Evolutionary conservation across 371 early-diverging fungal species (phyloP), one percentile per base, ranked within the genome.

Genomic region (Mortierella sp.): DNA sequence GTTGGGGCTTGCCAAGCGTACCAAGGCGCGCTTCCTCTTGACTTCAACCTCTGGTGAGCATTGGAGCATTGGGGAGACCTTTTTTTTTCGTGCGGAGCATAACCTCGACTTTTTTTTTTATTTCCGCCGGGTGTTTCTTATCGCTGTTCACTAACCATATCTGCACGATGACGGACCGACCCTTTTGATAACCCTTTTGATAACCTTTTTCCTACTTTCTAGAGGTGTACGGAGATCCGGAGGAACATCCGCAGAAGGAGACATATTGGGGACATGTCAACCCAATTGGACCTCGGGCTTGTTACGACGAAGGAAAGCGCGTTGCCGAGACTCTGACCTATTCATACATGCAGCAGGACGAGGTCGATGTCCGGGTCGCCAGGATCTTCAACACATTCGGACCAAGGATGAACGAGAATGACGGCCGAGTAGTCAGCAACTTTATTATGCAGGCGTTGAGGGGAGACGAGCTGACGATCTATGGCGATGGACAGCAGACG

Each of bases 141-240:
- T 68, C 64, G 16, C 39, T 55, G 34, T 64, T 44, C 16, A 19
- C 47, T 48, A 16, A 64, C 73, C 22, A 14, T 48, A 48, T 43
- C 66, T 41, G 61, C 53, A 29, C 48, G 24, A 66, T 73, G 29
- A 48, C n/a, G 34, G 44, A 26, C 22, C 45, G 22, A 66, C 66
- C 45, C 45, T 66, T 66, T 66, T 66, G 39, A 40, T 64, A 40
- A 41, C 68, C n/a, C 39, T 68, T 52, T n/a, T n/a, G n/a, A n/a
- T n/a, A n/a, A n/a, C n/a, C n/a, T n/a, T 22, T 50, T 68, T 1
- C 16, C n/a, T 65, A 24, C n/a, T 45, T 52, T 34, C 26, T 79
- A 95, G 97, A 96, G 89, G 91, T 96, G 3, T 96, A 96, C 82
- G 97, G 97, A 63, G 96, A 96, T 85, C 97, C 97, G 26, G 93